These are phyloP conservation scores for Pholiota adiposa DNA, from an alignment of 1,284 basidiomycete genomes.

Conservation along the genomic window DNA sequence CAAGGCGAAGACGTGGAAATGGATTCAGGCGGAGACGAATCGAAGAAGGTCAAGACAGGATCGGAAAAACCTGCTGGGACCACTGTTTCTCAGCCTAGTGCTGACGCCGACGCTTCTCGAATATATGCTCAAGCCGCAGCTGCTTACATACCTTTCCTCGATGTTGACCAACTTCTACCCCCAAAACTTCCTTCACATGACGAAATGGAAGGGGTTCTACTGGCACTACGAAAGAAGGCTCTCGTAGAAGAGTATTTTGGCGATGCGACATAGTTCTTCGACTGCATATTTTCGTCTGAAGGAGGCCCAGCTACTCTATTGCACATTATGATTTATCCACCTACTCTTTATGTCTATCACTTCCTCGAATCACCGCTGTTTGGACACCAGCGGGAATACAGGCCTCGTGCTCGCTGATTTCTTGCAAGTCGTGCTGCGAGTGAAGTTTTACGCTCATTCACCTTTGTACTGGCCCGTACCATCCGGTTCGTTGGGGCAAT, in stretches of 20 bases:
- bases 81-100: constrained; percentile 26
- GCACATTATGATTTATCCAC: not conserved
- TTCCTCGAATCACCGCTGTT: not conserved
- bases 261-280: constrained; percentile 28
- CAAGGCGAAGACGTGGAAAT: constrained; percentile 48
- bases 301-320: not conserved
- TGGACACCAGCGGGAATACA: not conserved
- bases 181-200: constrained; percentile 76
- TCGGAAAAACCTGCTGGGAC: constrained; percentile 18
- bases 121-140: constrained; percentile 63
- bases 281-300: not conserved
- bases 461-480: not conserved
- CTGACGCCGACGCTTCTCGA: constrained; percentile 39
- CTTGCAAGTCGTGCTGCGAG: not conserved
- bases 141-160: constrained; percentile 78
- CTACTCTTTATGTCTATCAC: not conserved
- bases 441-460: not conserved
- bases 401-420: too few species aligned
- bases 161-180: constrained; percentile 70
- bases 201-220: constrained; percentile 81
- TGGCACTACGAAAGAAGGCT: constrained; percentile 81
- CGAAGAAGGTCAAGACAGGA: constrained; percentile 46
- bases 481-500: not conserved
- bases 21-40: constrained; percentile 37
- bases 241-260: constrained; percentile 79